Evolutionary conservation across 345 rosid species (phyloP), one percentile per base, ranked within the genome.

Genomic region (Sisymbrium irio): DNA sequence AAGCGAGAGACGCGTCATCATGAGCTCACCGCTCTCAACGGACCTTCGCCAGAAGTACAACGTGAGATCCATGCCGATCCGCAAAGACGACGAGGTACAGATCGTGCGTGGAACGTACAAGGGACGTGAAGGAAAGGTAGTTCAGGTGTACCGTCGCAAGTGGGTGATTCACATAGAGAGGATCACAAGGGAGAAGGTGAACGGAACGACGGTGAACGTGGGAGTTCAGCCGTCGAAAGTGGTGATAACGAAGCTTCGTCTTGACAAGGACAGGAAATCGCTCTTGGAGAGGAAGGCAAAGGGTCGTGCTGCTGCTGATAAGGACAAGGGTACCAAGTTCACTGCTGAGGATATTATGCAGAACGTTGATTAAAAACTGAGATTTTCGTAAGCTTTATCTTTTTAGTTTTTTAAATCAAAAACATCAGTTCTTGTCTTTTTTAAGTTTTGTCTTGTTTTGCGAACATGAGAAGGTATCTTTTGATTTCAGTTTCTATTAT

Each of bases 121-220:
- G 62, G 96, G 96, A 9, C 89, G 96, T 10, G 93, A 89, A 32
- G 96, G 96, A 1, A 89, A 89, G 62, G 91, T 89, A 0, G 93
- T 89, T 3, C 93, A 86, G 70, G 93, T 89, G 0, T 89, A 89
- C 81, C 89, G 93, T 39, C 78, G 86, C 14, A 89, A 89, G 39
- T 89, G 96, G 96, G 96, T 89, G 44, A 88, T 89, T 67, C 96
- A 89, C 87, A 76, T 89, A 51, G 96, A 89, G 82, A 85, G 91
- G 25, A 88, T 90, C 62, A 88, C 96, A 0, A 77, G 93, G 3
- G 93, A 90, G 93, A 88, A 88, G 78, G 93, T 88, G 25, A 90
- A 90, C 14, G 96, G 91, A 9, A 83, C 93, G 1, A 90, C 96
- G 3, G 93, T 90, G 42, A 90, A 90, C 9, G 96, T 90, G 0